Conservation (phyloP, 2,329 filamentous ascomycete species). For the Xylaria sp. region DNA sequence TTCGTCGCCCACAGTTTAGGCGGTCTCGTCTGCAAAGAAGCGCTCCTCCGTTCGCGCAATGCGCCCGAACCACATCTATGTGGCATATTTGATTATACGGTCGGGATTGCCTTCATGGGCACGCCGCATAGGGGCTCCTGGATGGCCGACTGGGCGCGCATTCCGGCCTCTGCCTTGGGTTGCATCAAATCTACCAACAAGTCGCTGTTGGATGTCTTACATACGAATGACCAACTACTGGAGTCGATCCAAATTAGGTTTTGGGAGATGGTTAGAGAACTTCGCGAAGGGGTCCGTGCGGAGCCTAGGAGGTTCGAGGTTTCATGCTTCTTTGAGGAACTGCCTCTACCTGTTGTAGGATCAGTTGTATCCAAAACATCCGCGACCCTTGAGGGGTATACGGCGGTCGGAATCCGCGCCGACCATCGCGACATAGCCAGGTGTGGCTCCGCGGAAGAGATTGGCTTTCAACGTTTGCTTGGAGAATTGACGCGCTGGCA, state of each 20-base stretch:
- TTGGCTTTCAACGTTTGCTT: constrained; percentile 20
- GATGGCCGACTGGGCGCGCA: constrained; percentile 12
- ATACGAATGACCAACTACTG: constrained; percentile 20
- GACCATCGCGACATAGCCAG: constrained; percentile 19
- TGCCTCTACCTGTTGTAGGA: constrained; percentile 3
- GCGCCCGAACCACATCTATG: constrained; percentile 19
- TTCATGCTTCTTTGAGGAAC: constrained; percentile 29
- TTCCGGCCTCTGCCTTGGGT: neutral
- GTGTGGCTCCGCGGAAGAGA: constrained; percentile 15
- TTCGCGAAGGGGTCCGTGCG: neutral
- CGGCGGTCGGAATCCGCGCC: constrained; percentile 20
- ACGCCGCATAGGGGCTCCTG: constrained; percentile 24
- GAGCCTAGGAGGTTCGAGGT: constrained; percentile 1
- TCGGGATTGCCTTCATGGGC: constrained; percentile 22
- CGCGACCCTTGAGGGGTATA: constrained; percentile 13
- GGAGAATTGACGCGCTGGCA: constrained; percentile 23
- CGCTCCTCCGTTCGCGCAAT: constrained; percentile 18
- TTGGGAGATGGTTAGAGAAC: neutral
- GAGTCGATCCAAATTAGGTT: constrained; percentile 23
- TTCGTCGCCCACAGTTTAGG: constrained; percentile 30
- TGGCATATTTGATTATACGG: constrained; percentile 11
- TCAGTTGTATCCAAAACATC: constrained; percentile 22
- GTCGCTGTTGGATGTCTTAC: constrained; percentile 14
- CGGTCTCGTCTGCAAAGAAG: constrained; percentile 26
- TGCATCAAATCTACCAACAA: constrained; percentile 2